A percentile compares a stretch with the other conserved stretches of the same genome.
These are phyloP conservation scores for Saccharomycopsis fibuligera DNA, from an alignment of 805 yeast genomes.

Conservation along the genomic window DNA sequence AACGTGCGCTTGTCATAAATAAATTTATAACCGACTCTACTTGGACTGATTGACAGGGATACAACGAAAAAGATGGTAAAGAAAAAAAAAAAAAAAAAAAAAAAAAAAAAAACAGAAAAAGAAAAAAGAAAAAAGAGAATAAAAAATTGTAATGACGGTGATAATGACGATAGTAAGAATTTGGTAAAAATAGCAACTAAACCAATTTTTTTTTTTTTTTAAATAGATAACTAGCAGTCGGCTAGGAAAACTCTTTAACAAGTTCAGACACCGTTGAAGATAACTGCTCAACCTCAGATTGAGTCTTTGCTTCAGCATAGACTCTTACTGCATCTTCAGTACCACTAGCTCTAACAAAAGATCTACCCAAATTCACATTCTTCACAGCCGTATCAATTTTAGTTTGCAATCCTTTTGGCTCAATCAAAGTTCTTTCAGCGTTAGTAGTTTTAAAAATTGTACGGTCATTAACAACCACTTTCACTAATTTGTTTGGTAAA, in stretches of 20 bases:
- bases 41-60: no score
- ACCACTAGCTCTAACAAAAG: constrained; percentile 95
- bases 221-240: not conserved
- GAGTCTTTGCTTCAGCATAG: constrained; percentile 77
- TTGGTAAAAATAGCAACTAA: no score
- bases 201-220: no score
- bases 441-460: constrained; percentile 74
- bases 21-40: no score
- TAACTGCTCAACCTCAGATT: constrained; percentile 41
- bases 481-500: constrained; percentile 78
- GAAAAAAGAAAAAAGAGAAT: no score
- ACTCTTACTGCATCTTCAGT: constrained; percentile 97
- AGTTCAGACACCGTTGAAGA: constrained; percentile 35
- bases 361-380: constrained; percentile 57
- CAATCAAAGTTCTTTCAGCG: constrained; percentile 77
- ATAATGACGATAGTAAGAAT: no score
- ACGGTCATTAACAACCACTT: constrained; percentile 81
- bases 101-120: no score
- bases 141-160: no score
- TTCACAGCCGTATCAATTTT: constrained; percentile 61
- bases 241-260: constrained; percentile 25
- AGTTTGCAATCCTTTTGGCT: constrained; percentile 73
- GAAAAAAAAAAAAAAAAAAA: no score
- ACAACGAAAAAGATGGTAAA: no score
- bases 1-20: no score